Base-by-base conservation (phyloP, 768 basidiomycete species). In the Podaxis sp. region DNA sequence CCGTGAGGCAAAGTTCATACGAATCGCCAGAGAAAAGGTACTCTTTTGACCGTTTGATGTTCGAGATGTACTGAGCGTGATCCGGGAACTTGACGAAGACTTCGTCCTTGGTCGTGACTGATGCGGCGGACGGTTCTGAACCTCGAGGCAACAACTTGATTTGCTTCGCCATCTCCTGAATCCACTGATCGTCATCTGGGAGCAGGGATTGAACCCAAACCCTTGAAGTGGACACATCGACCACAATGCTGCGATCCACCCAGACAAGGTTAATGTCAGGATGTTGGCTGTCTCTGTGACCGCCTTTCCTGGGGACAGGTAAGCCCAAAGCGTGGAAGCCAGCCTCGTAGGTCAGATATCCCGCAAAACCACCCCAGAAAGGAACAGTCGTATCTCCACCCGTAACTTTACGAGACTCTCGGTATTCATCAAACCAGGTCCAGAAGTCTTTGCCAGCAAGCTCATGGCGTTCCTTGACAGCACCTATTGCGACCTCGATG, bases 1-100 rank as follows among this genome's bases (percentile, higher is more conserved):
- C 89, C 1, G 96, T 97, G 36, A 97, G 77, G 66, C 95, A 97
- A 38, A 98, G 82, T 72, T 98, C 96, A 74, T 98, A 98, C 2
- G 93, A 93, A 70, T 97, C 91, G 2, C 96, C 96, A 33, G 88
- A 80, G 63, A 81, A 89, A 41, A 97, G 84, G 64, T 82, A 80
- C 59, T 91, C 86, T 69, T 93, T 86, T 12, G 92, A 90, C 57
- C 77, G 70, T 19, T 83, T 75, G 66, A 97, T 94, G 17, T 83
- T 83, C 27, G 82, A 73, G 33, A 89, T 83, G 74, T 98, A 97
- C 1, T 71, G 67, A 1, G 73, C 72, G 68, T 82, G 81, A 65
- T 86, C 80, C 0, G 91, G 90, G 43, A 88, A 70, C n/a, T 68
- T 73, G 51, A 90, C 74, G 12, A 81, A 93, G 74, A 63, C 85